A percentile compares a stretch with the other conserved stretches of the same genome.
Evolutionary conservation across 345 rosid species (phyloP).

Genomic region (Isatis tinctoria): DNA sequence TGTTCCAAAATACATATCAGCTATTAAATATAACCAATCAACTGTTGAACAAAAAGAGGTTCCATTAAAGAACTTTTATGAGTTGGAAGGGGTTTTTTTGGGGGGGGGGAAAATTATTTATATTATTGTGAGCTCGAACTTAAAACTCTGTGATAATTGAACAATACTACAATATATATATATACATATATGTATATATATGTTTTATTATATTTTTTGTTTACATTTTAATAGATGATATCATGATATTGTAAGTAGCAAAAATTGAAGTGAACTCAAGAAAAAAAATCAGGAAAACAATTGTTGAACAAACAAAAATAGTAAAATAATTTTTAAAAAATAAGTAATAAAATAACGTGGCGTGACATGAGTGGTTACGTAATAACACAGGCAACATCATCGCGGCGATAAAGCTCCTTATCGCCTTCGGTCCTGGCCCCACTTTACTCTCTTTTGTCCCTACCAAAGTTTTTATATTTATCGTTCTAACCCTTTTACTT

Average conservation of each 20-base stretch:
- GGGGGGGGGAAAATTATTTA: background rate
- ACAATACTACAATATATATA: background rate
- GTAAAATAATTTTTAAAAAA: background rate
- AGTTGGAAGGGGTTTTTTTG: background rate
- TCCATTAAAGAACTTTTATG: background rate
- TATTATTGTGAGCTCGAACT: background rate
- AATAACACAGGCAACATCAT: constrained; percentile 35
- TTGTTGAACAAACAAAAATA: background rate
- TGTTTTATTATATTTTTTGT: background rate
- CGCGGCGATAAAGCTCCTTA: constrained; percentile 22
- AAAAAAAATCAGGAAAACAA: background rate
- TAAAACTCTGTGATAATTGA: background rate
- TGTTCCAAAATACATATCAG: background rate
- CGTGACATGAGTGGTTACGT: constrained; percentile 38
- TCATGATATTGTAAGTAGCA: background rate
- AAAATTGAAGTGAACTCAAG: background rate
- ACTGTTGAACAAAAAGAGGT: no score
- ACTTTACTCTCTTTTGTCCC: constrained; percentile 13
- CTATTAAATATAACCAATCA: no score
- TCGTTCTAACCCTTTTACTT: background rate
- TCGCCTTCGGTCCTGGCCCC: constrained; percentile 33
- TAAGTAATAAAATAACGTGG: constrained; percentile 29
- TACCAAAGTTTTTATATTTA: constrained; percentile 6
- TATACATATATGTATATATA: no score
- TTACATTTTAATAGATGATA: background rate